Conservation (phyloP, 352 stramenopile species). For the Pythium phragmitis region DNA sequence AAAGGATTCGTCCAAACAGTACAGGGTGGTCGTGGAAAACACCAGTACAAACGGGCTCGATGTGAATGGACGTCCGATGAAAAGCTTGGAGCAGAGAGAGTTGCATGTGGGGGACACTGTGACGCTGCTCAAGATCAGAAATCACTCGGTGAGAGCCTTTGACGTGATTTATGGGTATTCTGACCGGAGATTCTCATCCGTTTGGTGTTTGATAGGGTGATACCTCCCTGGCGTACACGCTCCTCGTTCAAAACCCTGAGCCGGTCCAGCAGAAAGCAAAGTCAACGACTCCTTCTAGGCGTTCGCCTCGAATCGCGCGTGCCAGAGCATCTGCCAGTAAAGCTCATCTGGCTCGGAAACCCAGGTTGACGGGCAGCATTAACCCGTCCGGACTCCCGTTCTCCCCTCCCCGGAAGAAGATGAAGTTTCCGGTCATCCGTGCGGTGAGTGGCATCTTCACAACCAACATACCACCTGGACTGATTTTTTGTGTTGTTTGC, state of each 20-base stretch:
- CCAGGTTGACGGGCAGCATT: not conserved
- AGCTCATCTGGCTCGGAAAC: slow-evolving; percentile 11
- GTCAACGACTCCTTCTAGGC: slow-evolving; percentile 1
- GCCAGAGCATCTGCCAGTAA: slow-evolving; percentile 5
- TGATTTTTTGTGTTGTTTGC: not conserved
- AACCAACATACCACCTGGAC: not conserved
- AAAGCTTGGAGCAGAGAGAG: slow-evolving; percentile 39
- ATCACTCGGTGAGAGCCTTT: slow-evolving; percentile 37
- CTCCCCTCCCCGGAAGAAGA: slow-evolving; percentile 17
- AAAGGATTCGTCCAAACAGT: slow-evolving; percentile 28
- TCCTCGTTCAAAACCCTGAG: slow-evolving; percentile 6
- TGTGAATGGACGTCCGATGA: slow-evolving; percentile 55
- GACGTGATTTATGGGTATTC: not conserved
- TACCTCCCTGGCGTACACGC: slow-evolving; percentile 25
- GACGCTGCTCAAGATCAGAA: slow-evolving; percentile 52
- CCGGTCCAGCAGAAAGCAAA: not conserved
- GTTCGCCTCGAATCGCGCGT: slow-evolving; percentile 17
- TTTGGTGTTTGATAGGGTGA: slow-evolving; percentile 37
- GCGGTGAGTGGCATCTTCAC: slow-evolving; percentile 5
- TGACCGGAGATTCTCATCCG: not conserved
- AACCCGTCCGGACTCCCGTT: slow-evolving; percentile 18
- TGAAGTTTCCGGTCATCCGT: slow-evolving; percentile 20
- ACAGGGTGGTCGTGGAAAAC: slow-evolving; percentile 62
- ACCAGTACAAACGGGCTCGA: slow-evolving; percentile 72
- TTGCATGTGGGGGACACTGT: slow-evolving; percentile 58